Evolutionary conservation across 2,329 filamentous ascomycete species (phyloP), one percentile per base, ranked within the genome.

Genomic region (Aspergillus caelatus): DNA sequence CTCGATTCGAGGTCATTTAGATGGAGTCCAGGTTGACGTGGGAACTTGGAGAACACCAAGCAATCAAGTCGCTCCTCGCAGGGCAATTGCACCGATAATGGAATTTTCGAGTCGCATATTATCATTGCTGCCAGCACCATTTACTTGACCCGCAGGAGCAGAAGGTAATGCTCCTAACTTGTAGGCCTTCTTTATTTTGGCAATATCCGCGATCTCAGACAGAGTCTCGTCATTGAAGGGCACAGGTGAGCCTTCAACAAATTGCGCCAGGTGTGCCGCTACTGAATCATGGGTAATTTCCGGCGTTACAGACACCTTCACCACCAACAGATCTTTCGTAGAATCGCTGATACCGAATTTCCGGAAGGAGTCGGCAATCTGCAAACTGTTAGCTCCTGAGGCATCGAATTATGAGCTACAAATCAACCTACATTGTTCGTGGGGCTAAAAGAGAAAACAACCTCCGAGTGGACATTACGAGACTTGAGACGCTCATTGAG

Each of bases 281-380:
- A 86, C 79, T 3, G 80, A 79, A n/a, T 82, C 77, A 54, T 80
- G 74, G 7, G 82, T 80, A 54, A 81, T 77, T 39, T 78, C 75
- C 54, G 81, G 78, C 0, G 82, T 81, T 19, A 84, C 82, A 11
- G 89, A 85, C 28, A 98, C 84, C 75, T 97, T 98, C 72, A 97
- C 84, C 8, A 92, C 88, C 3, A 97, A 81, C n/a, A 99, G 79
- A 69, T 89, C 79, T 52, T 84, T 89, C 2, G 91, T 95, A 12
- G 83, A 80, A 14, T 92, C 87, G 0, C 86, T 83, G 62, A 98
- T 89, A 55, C 95, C 95, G 73, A 95, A 97, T 60, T 90, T 89
- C 36, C 92, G 90, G 79, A 98, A 98, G 0, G 93, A 90, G 70
- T 97, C 94, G 58, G 93, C 87, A 73, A 99, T 98, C 93, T 96